These are phyloP conservation scores for Neonectria faginata DNA, from an alignment of 2,329 filamentous ascomycete species.

Conservation along the genomic window DNA sequence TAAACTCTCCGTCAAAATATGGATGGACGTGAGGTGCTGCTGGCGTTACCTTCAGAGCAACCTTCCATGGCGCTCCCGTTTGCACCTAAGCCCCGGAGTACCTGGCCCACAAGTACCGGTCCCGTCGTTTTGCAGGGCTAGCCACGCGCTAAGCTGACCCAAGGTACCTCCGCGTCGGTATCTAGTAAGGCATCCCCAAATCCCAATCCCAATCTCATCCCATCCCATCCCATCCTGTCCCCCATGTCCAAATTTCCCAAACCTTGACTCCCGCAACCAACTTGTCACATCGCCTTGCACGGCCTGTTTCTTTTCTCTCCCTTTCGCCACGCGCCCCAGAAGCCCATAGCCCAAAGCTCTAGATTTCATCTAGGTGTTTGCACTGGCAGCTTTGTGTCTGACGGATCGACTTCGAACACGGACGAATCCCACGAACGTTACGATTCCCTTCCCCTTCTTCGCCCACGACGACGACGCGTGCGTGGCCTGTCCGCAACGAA, in stretches of 20 bases:
- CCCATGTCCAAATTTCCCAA: constrained; percentile 32
- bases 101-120: constrained; percentile 7
- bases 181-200: constrained; percentile 18
- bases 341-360: neutral
- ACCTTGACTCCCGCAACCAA: constrained; percentile 30
- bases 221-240: constrained; percentile 18
- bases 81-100: constrained; percentile 8
- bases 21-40: neutral
- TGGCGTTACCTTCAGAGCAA: constrained; percentile 5
- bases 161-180: constrained; percentile 16
- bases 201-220: constrained; percentile 27
- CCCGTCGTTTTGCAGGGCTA: neutral
- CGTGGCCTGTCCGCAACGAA: constrained; percentile 24
- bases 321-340: neutral
- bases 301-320: constrained; percentile 8
- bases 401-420: constrained; percentile 12
- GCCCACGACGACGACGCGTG: constrained; percentile 24
- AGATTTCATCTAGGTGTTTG: neutral
- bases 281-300: constrained; percentile 20
- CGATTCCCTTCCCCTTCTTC: constrained; percentile 12
- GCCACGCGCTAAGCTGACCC: neutral
- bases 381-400: constrained; percentile 13
- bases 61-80: neutral
- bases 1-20: neutral
- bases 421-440: constrained; percentile 17